These are phyloP conservation scores for Apophysomyces ossiformis DNA, from an alignment of 371 early-diverging fungal genomes.

Conservation along the genomic window DNA sequence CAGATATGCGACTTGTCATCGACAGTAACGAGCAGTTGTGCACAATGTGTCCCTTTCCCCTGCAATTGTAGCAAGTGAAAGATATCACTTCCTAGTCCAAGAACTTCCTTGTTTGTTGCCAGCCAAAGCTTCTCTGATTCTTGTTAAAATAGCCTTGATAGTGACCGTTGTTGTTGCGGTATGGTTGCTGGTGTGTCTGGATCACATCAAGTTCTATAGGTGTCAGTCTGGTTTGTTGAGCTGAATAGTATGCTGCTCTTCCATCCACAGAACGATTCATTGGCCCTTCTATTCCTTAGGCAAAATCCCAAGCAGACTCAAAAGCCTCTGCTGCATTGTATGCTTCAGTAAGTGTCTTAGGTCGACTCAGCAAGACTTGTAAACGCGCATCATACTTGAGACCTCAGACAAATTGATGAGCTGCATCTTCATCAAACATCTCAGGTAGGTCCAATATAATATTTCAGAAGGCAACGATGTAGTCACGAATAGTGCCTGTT, in stretches of 20 bases:
- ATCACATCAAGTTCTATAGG: neutral
- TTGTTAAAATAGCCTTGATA: too few species aligned
- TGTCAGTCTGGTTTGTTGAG: neutral
- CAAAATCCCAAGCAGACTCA: neutral
- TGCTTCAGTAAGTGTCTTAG: slow-evolving; percentile 5
- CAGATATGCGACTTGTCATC: too few species aligned
- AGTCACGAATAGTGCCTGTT: slow-evolving; percentile 3
- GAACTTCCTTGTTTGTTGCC: too few species aligned
- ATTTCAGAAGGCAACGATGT: slow-evolving; percentile 14
- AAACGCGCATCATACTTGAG: slow-evolving; percentile 13
- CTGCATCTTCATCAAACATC: slow-evolving; percentile 21
- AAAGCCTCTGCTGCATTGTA: slow-evolving; percentile 8
- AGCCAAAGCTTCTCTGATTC: too few species aligned
- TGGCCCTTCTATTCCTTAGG: neutral
- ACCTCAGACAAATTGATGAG: slow-evolving; percentile 18
- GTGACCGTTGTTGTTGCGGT: too few species aligned
- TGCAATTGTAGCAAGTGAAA: too few species aligned
- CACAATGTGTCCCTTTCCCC: too few species aligned
- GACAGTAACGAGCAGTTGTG: too few species aligned
- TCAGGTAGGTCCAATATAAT: slow-evolving; percentile 21
- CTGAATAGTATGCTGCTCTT: neutral
- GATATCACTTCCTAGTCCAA: too few species aligned
- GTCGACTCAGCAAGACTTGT: slow-evolving; percentile 13
- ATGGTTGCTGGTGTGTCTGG: neutral
- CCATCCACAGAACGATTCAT: neutral